These are phyloP conservation scores for Alternaria incomplexa DNA, from an alignment of 2,329 filamentous ascomycete species.

Conservation along the genomic window DNA sequence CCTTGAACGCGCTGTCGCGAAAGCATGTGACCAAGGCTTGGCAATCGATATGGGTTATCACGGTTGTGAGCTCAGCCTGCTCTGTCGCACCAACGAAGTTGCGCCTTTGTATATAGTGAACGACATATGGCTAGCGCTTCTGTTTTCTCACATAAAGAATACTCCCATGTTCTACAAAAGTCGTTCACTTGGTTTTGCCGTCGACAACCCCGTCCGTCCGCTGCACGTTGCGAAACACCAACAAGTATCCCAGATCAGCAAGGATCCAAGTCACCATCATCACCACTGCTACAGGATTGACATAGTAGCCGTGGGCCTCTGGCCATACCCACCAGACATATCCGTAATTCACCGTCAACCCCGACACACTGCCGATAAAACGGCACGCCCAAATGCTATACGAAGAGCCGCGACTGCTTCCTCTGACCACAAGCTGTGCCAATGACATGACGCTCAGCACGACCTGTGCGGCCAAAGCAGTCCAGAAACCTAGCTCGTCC, in stretches of 20 bases:
- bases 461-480: slow-evolving; percentile 54
- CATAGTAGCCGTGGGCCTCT: slow-evolving; percentile 58
- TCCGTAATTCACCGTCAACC: slow-evolving; percentile 59
- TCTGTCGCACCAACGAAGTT: neutral
- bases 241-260: slow-evolving; percentile 56
- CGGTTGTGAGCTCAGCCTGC: neutral
- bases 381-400: slow-evolving; percentile 83
- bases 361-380: slow-evolving; percentile 78
- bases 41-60: neutral
- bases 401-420: slow-evolving; percentile 57
- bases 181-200: neutral
- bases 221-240: slow-evolving; percentile 44
- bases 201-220: neutral
- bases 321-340: slow-evolving; percentile 59
- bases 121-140: too few species aligned
- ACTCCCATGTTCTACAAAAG: neutral
- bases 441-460: slow-evolving; percentile 51
- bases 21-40: slow-evolving; percentile 24
- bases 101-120: too few species aligned
- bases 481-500: slow-evolving; percentile 60
- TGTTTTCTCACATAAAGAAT: too few species aligned
- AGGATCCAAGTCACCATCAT: slow-evolving; percentile 50
- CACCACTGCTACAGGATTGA: slow-evolving; percentile 53
- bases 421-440: slow-evolving; percentile 54
- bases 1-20: slow-evolving; percentile 25